phyloP scores from a whole-genome alignment of 352 stramenopile species.

The Thalassiosira ordinaria region DNA sequence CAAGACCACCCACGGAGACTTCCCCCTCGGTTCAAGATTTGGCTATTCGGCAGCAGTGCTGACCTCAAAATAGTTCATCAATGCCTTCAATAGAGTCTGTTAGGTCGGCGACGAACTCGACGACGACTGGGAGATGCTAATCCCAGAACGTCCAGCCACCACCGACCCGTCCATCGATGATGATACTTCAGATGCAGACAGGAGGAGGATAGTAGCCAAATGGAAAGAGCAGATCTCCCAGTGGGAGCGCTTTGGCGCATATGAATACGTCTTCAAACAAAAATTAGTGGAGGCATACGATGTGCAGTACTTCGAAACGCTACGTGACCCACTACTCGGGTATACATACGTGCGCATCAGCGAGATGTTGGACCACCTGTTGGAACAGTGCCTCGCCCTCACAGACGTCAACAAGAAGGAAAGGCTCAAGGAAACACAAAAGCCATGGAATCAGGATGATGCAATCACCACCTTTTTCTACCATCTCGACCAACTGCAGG shows the following conservation, averaged over 20 bases:
- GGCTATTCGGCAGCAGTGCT: background rate
- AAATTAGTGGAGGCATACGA: constrained; percentile 1
- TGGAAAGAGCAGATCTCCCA: background rate
- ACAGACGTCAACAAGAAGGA: background rate
- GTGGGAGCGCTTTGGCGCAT: constrained; percentile 3
- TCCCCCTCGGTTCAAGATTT: constrained; percentile 3
- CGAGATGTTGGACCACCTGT: constrained; percentile 2
- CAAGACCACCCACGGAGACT: constrained; percentile 1
- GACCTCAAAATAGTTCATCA: background rate
- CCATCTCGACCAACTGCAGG: background rate
- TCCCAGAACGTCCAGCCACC: background rate
- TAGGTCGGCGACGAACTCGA: background rate
- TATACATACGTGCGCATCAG: background rate
- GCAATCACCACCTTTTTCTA: background rate
- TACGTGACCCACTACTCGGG: background rate
- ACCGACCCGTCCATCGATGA: background rate
- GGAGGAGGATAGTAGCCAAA: background rate
- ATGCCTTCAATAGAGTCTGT: background rate
- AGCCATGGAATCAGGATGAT: constrained; percentile 1
- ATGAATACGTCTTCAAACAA: constrained; percentile 5
- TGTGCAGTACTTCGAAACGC: background rate
- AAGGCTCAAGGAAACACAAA: background rate
- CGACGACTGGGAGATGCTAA: background rate
- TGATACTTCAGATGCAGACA: background rate
- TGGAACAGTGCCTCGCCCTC: constrained; percentile 7